phyloP scores from a whole-genome alignment of 2,329 filamentous ascomycete genomes.

The Onygenales sp. region DNA sequence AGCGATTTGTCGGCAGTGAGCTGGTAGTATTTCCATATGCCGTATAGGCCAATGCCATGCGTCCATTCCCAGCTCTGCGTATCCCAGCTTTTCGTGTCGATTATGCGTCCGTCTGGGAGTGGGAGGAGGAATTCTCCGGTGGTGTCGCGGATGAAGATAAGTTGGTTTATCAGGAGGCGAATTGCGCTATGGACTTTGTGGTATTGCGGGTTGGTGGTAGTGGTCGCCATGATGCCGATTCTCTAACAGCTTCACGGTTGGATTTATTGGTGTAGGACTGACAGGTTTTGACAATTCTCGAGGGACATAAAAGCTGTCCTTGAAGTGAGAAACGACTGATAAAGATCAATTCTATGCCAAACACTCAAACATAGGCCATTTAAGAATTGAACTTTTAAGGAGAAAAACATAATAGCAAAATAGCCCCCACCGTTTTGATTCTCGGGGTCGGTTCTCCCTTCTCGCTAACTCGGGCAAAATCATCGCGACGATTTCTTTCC shows the following conservation, averaged over 20 bases:
- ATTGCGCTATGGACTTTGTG: slow-evolving; percentile 47
- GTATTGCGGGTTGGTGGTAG: not conserved
- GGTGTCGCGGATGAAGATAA: slow-evolving; percentile 68
- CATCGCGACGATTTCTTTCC: not conserved
- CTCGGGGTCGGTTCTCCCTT: not conserved
- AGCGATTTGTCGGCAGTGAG: slow-evolving; percentile 54
- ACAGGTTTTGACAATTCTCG: too few relatives aligned
- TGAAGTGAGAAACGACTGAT: too few relatives aligned
- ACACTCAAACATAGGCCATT: too few relatives aligned
- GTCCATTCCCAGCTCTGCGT: slow-evolving; percentile 67
- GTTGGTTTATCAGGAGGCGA: slow-evolving; percentile 58
- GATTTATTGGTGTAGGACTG: not conserved
- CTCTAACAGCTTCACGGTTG: not conserved
- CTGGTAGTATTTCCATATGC: slow-evolving; percentile 72
- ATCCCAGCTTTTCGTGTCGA: slow-evolving; percentile 77
- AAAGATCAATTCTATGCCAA: too few relatives aligned
- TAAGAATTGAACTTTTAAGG: too few relatives aligned
- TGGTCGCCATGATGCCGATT: not conserved
- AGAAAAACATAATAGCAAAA: too few relatives aligned
- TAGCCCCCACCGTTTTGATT: too few relatives aligned
- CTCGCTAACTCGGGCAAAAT: not conserved
- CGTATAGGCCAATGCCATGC: slow-evolving; percentile 70
- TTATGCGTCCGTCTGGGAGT: slow-evolving; percentile 62
- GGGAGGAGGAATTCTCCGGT: slow-evolving; percentile 65
- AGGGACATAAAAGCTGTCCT: not conserved